Percentiles rank a stretch among this genome's conserved stretches.
Evolutionary conservation across 257 asterid species (phyloP).

Genomic region (Solanum chiquidenum): DNA sequence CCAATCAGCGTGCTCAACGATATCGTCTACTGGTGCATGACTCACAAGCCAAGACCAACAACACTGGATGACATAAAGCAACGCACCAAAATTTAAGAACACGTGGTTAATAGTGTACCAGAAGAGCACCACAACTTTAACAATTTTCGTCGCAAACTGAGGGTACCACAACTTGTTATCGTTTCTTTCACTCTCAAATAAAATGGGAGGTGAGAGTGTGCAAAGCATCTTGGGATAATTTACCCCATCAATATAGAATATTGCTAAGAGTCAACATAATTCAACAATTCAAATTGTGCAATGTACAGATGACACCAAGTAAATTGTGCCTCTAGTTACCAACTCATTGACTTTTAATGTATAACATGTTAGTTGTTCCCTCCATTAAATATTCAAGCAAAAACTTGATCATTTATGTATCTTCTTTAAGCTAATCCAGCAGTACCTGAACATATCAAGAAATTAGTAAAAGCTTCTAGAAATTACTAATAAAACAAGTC

Average conservation of each 20-base stretch:
- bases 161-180: background rate
- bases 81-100: background rate
- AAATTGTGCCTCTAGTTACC: background rate
- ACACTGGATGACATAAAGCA: background rate
- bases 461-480: background rate
- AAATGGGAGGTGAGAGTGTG: background rate
- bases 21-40: background rate
- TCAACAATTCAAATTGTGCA: background rate
- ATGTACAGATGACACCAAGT: background rate
- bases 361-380: background rate
- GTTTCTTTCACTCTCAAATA: background rate
- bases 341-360: background rate
- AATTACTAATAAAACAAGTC: background rate
- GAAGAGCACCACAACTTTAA: background rate
- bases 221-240: background rate
- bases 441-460: background rate
- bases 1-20: background rate
- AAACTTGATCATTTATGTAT: background rate
- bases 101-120: background rate
- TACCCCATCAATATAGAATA: background rate
- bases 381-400: background rate
- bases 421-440: conserved; percentile 6
- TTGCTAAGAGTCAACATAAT: background rate
- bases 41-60: background rate
- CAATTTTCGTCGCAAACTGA: background rate